Evolutionary conservation across 306 rosid genomes (phyloP), one percentile per base, ranked within the genome.

Genomic region (cucumber (Cucumis sativus)): DNA sequence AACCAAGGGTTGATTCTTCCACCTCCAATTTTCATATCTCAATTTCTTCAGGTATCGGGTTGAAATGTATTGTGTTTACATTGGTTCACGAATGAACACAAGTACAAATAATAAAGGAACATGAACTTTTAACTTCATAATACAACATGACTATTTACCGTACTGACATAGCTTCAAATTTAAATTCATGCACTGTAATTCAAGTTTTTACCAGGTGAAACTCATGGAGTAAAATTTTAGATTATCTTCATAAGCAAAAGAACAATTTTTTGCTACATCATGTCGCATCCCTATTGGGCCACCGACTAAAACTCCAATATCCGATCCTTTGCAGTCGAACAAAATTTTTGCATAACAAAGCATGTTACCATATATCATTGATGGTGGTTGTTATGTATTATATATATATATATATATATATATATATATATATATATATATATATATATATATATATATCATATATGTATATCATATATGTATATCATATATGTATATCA

Each of bases 181-280:
- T 77, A 4, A 37, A 23, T 37, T 57, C 52, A 21, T 30, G 58
- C 60, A 10, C 5, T 67, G 74, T 13, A 49, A 21, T 71, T 49
- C 43, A 71, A 2, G 12, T 49, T 10, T 61, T 83, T 80, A 87
- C 81, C 86, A 85, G 75, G 70, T 79, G 35, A 83, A 87, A 78
- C 91, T 87, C 64, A 85, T 83, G 49, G 91, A 69, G 83, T 87
- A 84, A 23, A 85, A 87, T 21, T 81, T 88, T 58, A 87, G 83
- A 70, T 83, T 81, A 28, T 79, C 76, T 11, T 76, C 88, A 79
- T 41, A 83, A 57, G 81, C 55, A 30, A 85, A 81, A 6, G 91
- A 84, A 77, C 88, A 87, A 12, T 85, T 85, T 75, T 80, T 81
- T 7, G 88, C 91, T 64, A 83, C 88, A 8, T 83, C 85, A 41